A percentile compares a stretch with the other conserved stretches of the same genome.
These are phyloP conservation scores for Fusarium torulosum DNA, from an alignment of 2,329 filamentous ascomycete species.

Conservation along the genomic window DNA sequence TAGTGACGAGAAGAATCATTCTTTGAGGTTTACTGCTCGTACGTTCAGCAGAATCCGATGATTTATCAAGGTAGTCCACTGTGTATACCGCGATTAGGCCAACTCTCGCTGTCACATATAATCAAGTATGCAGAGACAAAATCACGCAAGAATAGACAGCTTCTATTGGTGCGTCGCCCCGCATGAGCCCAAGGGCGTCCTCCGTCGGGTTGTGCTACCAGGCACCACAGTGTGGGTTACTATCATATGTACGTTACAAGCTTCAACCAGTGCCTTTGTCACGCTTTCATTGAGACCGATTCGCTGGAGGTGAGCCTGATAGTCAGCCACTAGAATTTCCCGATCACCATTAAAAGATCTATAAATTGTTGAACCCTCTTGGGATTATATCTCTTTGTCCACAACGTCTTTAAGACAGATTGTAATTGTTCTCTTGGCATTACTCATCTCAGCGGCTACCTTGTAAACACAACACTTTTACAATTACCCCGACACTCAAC, in stretches of 20 bases:
- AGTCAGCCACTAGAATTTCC: background rate
- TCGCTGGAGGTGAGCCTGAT: background rate
- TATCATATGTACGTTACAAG: background rate
- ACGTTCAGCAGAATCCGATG: no score
- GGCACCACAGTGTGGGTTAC: background rate
- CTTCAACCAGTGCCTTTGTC: background rate
- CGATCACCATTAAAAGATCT: background rate
- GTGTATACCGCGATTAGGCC: no score
- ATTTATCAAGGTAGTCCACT: no score
- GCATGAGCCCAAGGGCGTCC: no score
- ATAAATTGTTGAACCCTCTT: background rate
- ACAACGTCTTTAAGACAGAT: background rate
- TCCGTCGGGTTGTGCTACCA: background rate
- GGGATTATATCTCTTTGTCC: no score
- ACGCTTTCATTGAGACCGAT: background rate
- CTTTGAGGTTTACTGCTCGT: no score
- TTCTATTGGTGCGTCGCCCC: no score
- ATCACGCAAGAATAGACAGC: background rate
- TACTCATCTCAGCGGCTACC: no score
- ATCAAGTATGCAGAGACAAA: background rate
- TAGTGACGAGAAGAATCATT: no score
- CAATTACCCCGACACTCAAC: no score
- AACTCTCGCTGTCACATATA: background rate
- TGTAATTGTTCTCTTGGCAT: background rate
- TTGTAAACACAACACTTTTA: no score